phyloP scores from a whole-genome alignment of 352 stramenopile genomes.

The Pythium brachiatum region DNA sequence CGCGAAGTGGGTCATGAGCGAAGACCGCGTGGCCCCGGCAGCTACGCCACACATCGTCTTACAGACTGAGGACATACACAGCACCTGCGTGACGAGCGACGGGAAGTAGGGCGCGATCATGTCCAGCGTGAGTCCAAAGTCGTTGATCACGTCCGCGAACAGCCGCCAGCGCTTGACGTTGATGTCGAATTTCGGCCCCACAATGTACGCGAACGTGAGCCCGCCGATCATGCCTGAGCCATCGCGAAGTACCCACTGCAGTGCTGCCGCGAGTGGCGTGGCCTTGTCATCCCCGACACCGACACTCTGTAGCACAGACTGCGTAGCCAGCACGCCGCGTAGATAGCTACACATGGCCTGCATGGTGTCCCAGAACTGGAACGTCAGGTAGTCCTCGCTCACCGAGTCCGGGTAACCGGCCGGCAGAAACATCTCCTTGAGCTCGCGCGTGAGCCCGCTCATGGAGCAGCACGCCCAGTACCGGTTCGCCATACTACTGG shows the following conservation, averaged over 20 bases:
- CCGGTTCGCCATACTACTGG: constrained; percentile 18
- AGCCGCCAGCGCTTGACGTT: constrained; percentile 96
- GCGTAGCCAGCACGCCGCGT: constrained; percentile 90
- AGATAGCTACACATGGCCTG: constrained; percentile 96
- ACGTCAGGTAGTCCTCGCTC: constrained; percentile 91
- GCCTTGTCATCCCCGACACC: constrained; percentile 90
- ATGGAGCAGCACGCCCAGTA: constrained; percentile 31
- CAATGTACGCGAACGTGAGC: constrained; percentile 92
- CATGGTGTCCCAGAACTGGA: constrained; percentile 95
- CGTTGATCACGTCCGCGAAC: constrained; percentile 96
- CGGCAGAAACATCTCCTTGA: constrained; percentile 86
- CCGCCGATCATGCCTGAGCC: constrained; percentile 88
- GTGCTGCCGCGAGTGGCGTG: constrained; percentile 64
- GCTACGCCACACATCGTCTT: constrained; percentile 96
- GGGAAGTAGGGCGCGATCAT: constrained; percentile 77
- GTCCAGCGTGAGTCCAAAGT: constrained; percentile 91
- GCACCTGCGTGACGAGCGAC: constrained; percentile 58
- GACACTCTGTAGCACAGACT: constrained; percentile 91
- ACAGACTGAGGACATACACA: constrained; percentile 88
- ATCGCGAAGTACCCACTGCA: constrained; percentile 78
- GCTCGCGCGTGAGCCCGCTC: constrained; percentile 43
- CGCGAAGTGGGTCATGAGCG: constrained; percentile 89
- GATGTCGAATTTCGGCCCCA: constrained; percentile 89
- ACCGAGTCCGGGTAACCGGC: constrained; percentile 84
- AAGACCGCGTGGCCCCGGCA: constrained; percentile 91